Percentiles rank a stretch among this genome's conserved stretches.
phyloP scores from a whole-genome alignment of 1,139 yeast species.

The Pichia sp. region DNA sequence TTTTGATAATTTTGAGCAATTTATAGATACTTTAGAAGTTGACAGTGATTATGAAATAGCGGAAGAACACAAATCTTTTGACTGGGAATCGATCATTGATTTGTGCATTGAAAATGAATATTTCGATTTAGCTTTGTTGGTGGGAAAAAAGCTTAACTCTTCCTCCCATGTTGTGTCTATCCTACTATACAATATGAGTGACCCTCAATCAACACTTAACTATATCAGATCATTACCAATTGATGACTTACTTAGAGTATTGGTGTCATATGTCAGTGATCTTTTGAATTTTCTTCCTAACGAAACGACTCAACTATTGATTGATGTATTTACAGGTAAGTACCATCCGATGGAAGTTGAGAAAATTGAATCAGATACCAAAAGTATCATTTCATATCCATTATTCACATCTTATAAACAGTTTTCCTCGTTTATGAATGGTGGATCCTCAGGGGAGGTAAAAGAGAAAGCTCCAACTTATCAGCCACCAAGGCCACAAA shows the following conservation, averaged over 20 bases:
- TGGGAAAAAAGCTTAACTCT: conserved; percentile 67
- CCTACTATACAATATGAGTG: conserved; percentile 57
- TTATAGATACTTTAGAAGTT: conserved; percentile 41
- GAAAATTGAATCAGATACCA: conserved; percentile 4
- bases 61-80: conserved; percentile 40
- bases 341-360: conserved; percentile 40
- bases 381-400: conserved; percentile 24
- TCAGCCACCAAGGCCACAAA: conserved; percentile 84
- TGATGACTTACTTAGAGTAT: conserved; percentile 69
- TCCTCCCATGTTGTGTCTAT: conserved; percentile 74
- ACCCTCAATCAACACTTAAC: conserved; percentile 54
- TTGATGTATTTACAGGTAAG: conserved; percentile 83
- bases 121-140: conserved; percentile 56
- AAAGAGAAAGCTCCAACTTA: conserved; percentile 49
- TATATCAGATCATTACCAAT: conserved; percentile 66
- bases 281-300: conserved; percentile 66
- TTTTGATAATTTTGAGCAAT: conserved; percentile 48
- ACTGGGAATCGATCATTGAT: conserved; percentile 62
- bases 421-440: conserved; percentile 51
- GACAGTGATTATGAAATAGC: conserved; percentile 30
- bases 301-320: conserved; percentile 74
- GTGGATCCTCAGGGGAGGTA: not conserved
- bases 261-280: conserved; percentile 48
- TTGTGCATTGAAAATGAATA: conserved; percentile 76
- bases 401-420: conserved; percentile 65